Percentiles rank a stretch among this genome's conserved stretches.
These are phyloP conservation scores for Paraglomus brasilianum DNA, from an alignment of 192 early-diverging fungal genomes.

Conservation along the genomic window DNA sequence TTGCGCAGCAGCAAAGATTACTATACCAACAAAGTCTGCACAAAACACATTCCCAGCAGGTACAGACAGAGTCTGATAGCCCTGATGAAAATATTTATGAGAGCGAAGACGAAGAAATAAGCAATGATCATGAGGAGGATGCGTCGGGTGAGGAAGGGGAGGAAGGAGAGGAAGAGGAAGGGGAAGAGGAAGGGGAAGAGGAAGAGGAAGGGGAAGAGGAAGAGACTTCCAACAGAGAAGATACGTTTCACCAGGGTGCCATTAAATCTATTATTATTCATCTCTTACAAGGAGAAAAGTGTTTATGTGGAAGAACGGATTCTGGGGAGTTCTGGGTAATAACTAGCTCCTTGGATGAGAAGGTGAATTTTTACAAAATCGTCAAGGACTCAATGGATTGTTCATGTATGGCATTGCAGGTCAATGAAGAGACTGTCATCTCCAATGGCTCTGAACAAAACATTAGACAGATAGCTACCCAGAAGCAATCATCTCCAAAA, in stretches of 20 bases:
- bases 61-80: too few species aligned
- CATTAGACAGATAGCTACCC: too few species aligned
- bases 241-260: constrained; percentile 5
- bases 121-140: too few species aligned
- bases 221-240: background rate
- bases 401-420: constrained; percentile 13
- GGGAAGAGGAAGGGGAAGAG: too few species aligned
- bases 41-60: too few species aligned
- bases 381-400: constrained; percentile 25
- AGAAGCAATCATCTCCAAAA: too few species aligned
- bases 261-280: constrained; percentile 28
- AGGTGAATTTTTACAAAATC: constrained; percentile 25
- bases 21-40: too few species aligned
- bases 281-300: constrained; percentile 24
- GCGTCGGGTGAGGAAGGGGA: too few species aligned
- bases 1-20: too few species aligned
- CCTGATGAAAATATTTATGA: background rate
- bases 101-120: background rate
- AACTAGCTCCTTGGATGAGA: constrained; percentile 23
- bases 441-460: too few species aligned
- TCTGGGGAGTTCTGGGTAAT: constrained; percentile 4
- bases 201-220: too few species aligned
- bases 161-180: too few species aligned
- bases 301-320: constrained; percentile 25
- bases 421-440: background rate